phyloP scores from a whole-genome alignment of 225 moss, liverwort and hornwort genomes.

The Pseudisothecium myosuroides region DNA sequence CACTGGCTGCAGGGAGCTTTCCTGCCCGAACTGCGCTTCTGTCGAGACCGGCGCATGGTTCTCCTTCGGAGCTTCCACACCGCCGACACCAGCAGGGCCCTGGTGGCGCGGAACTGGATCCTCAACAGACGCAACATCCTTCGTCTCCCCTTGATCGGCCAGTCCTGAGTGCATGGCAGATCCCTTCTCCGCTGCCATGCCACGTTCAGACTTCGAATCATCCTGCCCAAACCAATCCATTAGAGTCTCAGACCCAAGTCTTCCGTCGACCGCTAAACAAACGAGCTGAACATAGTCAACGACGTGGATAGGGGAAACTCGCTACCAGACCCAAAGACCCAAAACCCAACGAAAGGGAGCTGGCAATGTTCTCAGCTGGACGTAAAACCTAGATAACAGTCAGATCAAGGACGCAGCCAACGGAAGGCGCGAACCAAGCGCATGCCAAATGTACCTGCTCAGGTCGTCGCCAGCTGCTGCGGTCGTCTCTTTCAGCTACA shows the following conservation, averaged over 20 bases:
- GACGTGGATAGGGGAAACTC: neutral
- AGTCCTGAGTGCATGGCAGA: neutral
- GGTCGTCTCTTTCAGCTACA: conserved; percentile 40
- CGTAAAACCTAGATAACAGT: too few relatives aligned
- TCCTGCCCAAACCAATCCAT: conserved; percentile 1
- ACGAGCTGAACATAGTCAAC: neutral
- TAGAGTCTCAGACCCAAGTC: neutral
- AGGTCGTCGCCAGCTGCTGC: conserved; percentile 39
- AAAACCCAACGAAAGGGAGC: neutral
- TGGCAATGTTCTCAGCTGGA: neutral
- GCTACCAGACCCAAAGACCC: neutral
- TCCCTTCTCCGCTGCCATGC: conserved; percentile 7
- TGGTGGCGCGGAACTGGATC: neutral
- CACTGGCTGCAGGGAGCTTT: conserved; percentile 12
- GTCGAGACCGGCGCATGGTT: neutral
- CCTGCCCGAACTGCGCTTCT: conserved; percentile 25
- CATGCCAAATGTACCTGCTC: conserved; percentile 15
- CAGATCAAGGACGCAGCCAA: neutral
- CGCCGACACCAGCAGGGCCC: neutral
- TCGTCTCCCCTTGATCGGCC: conserved; percentile 1
- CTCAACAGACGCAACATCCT: conserved; percentile 1
- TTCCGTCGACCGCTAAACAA: neutral
- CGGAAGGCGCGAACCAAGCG: neutral
- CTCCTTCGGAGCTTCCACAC: conserved; percentile 2
- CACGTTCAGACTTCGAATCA: conserved; percentile 8